A percentile compares a stretch with the other conserved stretches of the same genome.
phyloP scores from a whole-genome alignment of 2,329 filamentous ascomycete species.

The Aspergillus ibericus region DNA sequence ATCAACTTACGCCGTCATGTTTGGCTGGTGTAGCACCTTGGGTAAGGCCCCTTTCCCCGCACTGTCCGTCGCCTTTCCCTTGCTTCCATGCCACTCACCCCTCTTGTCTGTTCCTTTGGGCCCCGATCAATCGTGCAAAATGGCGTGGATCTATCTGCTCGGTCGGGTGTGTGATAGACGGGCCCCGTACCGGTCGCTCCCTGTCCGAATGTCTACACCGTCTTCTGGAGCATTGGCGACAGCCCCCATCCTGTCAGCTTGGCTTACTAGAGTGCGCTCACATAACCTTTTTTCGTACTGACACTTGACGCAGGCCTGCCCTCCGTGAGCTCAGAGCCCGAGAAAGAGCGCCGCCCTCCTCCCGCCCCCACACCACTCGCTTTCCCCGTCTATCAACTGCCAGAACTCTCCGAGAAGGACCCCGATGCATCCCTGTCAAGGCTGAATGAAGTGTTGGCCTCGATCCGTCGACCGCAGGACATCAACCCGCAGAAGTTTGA shows the following conservation, averaged over 20 bases:
- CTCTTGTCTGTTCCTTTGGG: not conserved
- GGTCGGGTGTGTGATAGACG: not conserved
- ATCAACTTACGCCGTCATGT: conserved; percentile 25
- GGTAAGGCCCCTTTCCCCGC: conserved; percentile 25
- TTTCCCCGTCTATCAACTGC: conserved; percentile 51
- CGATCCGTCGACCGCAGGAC: conserved; percentile 42
- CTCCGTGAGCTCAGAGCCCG: conserved; percentile 33
- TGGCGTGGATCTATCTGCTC: not conserved
- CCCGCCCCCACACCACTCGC: conserved; percentile 51
- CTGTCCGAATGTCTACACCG: not conserved
- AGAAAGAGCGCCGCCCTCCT: conserved; percentile 51
- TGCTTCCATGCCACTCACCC: not conserved
- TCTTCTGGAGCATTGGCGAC: not conserved
- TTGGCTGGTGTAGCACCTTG: conserved; percentile 35
- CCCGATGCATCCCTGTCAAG: conserved; percentile 35
- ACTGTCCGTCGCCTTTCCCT: not conserved
- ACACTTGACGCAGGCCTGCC: conserved; percentile 29
- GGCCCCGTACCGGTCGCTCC: not conserved
- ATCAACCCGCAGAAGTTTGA: conserved; percentile 41
- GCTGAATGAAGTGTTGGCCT: conserved; percentile 48
- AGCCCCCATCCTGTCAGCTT: not conserved
- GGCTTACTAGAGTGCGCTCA: not conserved
- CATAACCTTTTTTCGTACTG: conserved; percentile 9
- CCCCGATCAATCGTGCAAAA: not conserved
- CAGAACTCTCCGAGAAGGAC: conserved; percentile 35